Evolutionary conservation across 495 filamentous ascomycete genomes (phyloP).

Genomic region (Aspergillus sclerotioniger): DNA sequence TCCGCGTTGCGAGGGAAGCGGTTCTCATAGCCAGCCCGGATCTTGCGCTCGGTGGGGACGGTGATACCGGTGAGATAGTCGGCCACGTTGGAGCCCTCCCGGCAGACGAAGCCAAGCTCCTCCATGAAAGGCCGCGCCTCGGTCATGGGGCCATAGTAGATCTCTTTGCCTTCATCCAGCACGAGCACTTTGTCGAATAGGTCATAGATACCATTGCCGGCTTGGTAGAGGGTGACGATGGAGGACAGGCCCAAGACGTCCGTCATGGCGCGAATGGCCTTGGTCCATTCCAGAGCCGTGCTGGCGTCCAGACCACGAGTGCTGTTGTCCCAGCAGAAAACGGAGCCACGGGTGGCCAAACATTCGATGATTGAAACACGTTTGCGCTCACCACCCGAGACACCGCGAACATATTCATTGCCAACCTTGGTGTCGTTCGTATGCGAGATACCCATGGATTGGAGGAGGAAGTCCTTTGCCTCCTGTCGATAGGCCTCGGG

Average conservation of each 20-base stretch:
- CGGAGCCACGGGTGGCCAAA: conserved; percentile 58
- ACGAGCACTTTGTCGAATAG: conserved; percentile 67
- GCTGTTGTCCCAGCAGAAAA: conserved; percentile 63
- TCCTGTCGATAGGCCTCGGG: conserved; percentile 49
- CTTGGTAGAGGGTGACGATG: conserved; percentile 59
- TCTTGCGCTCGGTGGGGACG: conserved; percentile 62
- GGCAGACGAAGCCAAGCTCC: conserved; percentile 65
- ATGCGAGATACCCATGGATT: conserved; percentile 73
- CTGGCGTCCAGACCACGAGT: conserved; percentile 61
- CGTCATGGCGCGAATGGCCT: conserved; percentile 47
- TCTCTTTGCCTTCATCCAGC: conserved; percentile 60
- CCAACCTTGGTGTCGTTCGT: conserved; percentile 79
- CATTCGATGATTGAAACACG: conserved; percentile 68
- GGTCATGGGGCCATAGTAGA: conserved; percentile 58
- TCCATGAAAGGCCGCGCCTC: conserved; percentile 67
- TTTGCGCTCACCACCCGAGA: conserved; percentile 82
- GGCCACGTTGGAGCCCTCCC: conserved; percentile 65
- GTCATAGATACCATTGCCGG: conserved; percentile 62
- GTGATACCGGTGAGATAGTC: conserved; percentile 73
- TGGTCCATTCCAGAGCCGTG: conserved; percentile 57
- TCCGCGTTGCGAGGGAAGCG: conserved; percentile 49
- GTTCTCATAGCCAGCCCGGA: conserved; percentile 52
- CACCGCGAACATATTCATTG: conserved; percentile 73
- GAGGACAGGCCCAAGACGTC: conserved; percentile 46
- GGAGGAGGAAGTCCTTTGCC: conserved; percentile 66